A percentile compares a stretch with the other conserved stretches of the same genome.
These are phyloP conservation scores for Pichia eremophila DNA, from an alignment of 805 yeast species.

Conservation along the genomic window DNA sequence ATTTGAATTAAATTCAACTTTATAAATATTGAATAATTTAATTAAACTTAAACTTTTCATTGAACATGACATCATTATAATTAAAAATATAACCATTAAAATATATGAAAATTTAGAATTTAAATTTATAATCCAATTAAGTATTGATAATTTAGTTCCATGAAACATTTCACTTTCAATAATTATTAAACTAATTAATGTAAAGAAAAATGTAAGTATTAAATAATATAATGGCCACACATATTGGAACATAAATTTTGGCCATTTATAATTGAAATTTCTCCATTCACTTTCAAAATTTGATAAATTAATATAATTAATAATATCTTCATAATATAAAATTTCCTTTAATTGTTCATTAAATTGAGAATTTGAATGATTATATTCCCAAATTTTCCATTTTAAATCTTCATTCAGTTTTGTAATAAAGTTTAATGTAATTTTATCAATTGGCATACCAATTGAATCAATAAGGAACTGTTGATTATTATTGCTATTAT, in stretches of 20 bases:
- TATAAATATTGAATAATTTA: slow-evolving; percentile 67
- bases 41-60: slow-evolving; percentile 57
- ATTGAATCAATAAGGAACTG: slow-evolving; percentile 1
- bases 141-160: slow-evolving; percentile 54
- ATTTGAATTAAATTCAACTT: slow-evolving; percentile 52
- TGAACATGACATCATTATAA: slow-evolving; percentile 63
- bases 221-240: slow-evolving; percentile 36
- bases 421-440: background rate
- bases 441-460: background rate
- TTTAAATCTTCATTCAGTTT: slow-evolving; percentile 4
- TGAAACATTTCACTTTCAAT: slow-evolving; percentile 71
- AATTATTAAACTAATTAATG: slow-evolving; percentile 39
- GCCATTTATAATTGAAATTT: background rate
- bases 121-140: slow-evolving; percentile 34
- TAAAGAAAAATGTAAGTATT: slow-evolving; percentile 33
- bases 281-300: slow-evolving; percentile 6
- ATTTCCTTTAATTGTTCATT: slow-evolving; percentile 39
- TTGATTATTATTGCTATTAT: background rate
- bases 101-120: slow-evolving; percentile 9
- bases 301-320: slow-evolving; percentile 24
- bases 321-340: slow-evolving; percentile 47
- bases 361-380: slow-evolving; percentile 52
- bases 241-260: slow-evolving; percentile 1
- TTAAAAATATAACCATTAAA: slow-evolving; percentile 34
- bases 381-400: slow-evolving; percentile 29